These are phyloP conservation scores for Anacardium occidentale DNA, from an alignment of 345 rosid genomes.

Conservation along the genomic window DNA sequence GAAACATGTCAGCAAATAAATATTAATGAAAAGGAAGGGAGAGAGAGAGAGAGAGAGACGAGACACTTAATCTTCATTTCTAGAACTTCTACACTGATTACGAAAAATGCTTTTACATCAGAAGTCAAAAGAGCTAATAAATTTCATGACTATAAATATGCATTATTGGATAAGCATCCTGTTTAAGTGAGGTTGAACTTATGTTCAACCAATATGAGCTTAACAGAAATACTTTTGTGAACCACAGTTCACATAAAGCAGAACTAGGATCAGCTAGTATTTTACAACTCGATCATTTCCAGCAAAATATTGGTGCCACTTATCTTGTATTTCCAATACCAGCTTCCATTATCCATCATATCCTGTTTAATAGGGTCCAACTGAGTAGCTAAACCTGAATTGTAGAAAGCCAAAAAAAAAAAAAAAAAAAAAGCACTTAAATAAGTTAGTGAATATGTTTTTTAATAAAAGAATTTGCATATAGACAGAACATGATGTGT, in stretches of 20 bases:
- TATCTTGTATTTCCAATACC: slow-evolving; percentile 81
- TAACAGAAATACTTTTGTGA: slow-evolving; percentile 27
- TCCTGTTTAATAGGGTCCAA: slow-evolving; percentile 48
- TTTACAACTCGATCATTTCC: slow-evolving; percentile 50
- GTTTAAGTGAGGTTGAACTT: slow-evolving; percentile 47
- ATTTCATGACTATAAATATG: slow-evolving; percentile 13
- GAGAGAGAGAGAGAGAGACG: neutral
- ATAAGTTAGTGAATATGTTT: neutral
- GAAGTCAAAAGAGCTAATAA: neutral
- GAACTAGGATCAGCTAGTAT: slow-evolving; percentile 4
- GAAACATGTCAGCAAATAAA: neutral
- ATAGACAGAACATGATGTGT: neutral
- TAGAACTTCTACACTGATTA: slow-evolving; percentile 23
- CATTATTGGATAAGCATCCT: slow-evolving; percentile 6
- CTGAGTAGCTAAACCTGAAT: slow-evolving; percentile 54
- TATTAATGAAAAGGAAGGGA: neutral
- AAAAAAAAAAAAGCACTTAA: neutral
- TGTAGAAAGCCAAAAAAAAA: neutral
- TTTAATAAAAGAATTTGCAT: neutral
- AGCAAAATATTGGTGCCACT: slow-evolving; percentile 55
- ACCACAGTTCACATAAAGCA: slow-evolving; percentile 50
- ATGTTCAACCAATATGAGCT: slow-evolving; percentile 45
- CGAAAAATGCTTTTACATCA: slow-evolving; percentile 1
- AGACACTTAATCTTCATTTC: slow-evolving; percentile 17
- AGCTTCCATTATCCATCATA: slow-evolving; percentile 68